Evolutionary conservation across 805 yeast genomes (phyloP).

Genomic region (Yamadazyma takamatsuzukensis): DNA sequence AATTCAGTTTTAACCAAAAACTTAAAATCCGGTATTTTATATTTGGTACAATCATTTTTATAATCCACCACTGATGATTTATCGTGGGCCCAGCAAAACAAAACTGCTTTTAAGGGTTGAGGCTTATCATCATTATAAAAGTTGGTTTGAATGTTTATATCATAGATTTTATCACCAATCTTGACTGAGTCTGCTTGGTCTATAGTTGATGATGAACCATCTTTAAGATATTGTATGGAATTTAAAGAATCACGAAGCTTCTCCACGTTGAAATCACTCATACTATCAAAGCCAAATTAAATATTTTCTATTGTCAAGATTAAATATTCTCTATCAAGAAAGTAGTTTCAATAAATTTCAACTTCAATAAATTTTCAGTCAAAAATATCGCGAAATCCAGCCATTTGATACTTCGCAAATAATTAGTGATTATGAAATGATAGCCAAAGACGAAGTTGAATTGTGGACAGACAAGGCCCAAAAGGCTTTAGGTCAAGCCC

Average conservation of each 20-base stretch:
- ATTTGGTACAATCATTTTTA: slow-evolving; percentile 63
- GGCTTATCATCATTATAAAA: slow-evolving; percentile 49
- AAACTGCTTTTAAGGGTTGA: slow-evolving; percentile 55
- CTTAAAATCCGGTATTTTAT: slow-evolving; percentile 64
- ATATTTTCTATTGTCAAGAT: too few species aligned
- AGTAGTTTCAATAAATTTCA: too few species aligned
- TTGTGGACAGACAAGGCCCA: slow-evolving; percentile 23
- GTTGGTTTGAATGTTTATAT: slow-evolving; percentile 48
- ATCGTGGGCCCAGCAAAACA: slow-evolving; percentile 74
- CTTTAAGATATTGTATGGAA: too few species aligned
- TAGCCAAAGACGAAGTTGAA: slow-evolving; percentile 10
- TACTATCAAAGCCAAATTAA: too few species aligned
- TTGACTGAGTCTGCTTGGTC: slow-evolving; percentile 33
- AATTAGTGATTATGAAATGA: too few species aligned
- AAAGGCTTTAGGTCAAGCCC: slow-evolving; percentile 22
- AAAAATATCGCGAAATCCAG: neutral
- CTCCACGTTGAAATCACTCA: too few species aligned
- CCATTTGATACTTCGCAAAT: too few species aligned
- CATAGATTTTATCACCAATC: slow-evolving; percentile 22
- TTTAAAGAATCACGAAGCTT: too few species aligned
- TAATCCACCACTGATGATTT: slow-evolving; percentile 80
- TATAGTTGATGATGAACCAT: too few species aligned
- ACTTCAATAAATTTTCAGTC: slow-evolving; percentile 1
- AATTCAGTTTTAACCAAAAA: slow-evolving; percentile 85
- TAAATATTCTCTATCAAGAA: too few species aligned